Conservation (phyloP, 176 grass and related monocot species). For the Lolium perenne region DNA sequence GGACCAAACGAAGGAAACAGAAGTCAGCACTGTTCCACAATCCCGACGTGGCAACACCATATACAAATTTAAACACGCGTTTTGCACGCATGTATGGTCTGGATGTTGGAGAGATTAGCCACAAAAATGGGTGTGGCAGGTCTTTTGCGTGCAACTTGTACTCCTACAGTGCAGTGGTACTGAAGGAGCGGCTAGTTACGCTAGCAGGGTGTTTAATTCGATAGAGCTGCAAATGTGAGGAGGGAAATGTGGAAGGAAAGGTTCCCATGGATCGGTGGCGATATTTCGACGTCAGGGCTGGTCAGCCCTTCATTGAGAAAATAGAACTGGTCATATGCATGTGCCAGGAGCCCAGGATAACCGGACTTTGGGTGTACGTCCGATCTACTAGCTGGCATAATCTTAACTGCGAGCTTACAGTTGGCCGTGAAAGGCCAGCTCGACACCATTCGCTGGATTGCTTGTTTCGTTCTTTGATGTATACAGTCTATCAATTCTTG, state of each 20-base stretch:
- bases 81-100: not conserved
- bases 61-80: not conserved
- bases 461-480: no score
- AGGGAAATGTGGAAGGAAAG: not conserved
- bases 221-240: slow-evolving; percentile 4
- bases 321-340: not conserved
- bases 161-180: not conserved
- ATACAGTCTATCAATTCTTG: no score
- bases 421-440: no score
- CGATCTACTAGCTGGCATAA: not conserved
- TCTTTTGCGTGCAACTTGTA: not conserved
- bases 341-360: not conserved
- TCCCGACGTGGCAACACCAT: not conserved
- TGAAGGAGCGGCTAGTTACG: not conserved
- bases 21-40: not conserved
- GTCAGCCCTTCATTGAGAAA: not conserved
- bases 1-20: slow-evolving; percentile 19
- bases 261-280: not conserved
- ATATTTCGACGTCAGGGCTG: not conserved
- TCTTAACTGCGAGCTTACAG: no score
- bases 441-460: no score
- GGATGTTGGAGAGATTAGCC: not conserved
- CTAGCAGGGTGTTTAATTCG: not conserved
- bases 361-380: no score
- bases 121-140: not conserved